These are phyloP conservation scores for Musa itinerans DNA, from an alignment of 176 grass and related monocot genomes.

Conservation along the genomic window DNA sequence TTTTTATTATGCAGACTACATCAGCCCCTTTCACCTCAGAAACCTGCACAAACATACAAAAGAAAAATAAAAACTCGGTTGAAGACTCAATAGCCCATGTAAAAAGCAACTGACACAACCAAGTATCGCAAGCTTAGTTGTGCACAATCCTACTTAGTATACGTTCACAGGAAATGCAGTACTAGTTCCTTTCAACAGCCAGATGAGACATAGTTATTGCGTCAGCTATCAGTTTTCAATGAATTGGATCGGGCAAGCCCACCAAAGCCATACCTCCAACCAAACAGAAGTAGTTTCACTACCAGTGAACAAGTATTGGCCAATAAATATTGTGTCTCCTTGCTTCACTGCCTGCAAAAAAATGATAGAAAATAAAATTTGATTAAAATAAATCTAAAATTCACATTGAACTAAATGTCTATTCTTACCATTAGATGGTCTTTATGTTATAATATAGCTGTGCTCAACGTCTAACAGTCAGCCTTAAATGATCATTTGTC, in stretches of 20 bases:
- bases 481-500: no score
- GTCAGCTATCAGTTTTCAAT: no score
- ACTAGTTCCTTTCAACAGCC: not conserved
- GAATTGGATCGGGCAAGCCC: not conserved
- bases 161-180: not conserved
- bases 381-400: no score
- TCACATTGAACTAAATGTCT: no score
- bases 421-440: no score
- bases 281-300: conserved; percentile 98
- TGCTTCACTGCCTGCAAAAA: conserved; percentile 63
- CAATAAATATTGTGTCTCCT: conserved; percentile 90
- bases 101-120: not conserved
- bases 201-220: not conserved
- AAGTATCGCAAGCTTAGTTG: not conserved
- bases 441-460: no score
- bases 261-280: conserved; percentile 51
- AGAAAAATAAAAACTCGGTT: not conserved
- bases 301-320: conserved; percentile 98
- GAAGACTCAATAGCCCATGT: not conserved
- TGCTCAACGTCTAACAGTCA: no score
- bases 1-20: conserved; percentile 91
- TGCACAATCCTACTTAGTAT: not conserved
- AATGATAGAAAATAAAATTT: not conserved
- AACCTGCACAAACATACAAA: conserved; percentile 38
- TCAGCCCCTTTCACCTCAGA: conserved; percentile 85